Percentiles rank a stretch among this genome's conserved stretches.
These are phyloP conservation scores for Diplodia corticola DNA, from an alignment of 2,329 filamentous ascomycete species.

Conservation along the genomic window DNA sequence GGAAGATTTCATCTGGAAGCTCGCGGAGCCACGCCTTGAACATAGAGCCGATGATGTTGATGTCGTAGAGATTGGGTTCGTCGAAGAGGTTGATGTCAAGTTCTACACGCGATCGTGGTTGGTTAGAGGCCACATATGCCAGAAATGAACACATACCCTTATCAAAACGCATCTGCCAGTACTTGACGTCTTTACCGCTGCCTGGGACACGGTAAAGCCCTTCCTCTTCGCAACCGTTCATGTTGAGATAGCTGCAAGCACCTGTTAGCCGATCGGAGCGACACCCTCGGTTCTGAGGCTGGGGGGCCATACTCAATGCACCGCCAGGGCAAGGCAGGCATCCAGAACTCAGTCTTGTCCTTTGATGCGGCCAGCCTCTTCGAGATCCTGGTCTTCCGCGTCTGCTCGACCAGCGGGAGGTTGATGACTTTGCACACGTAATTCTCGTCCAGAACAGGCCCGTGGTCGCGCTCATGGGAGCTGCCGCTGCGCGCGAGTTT, in stretches of 20 bases:
- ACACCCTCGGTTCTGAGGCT: background rate
- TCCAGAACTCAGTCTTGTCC: constrained; percentile 98
- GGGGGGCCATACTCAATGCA: constrained; percentile 71
- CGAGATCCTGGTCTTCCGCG: constrained; percentile 85
- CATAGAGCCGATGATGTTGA: constrained; percentile 94
- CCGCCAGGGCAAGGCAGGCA: constrained; percentile 92
- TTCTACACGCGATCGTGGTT: constrained; percentile 52
- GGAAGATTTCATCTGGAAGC: constrained; percentile 91
- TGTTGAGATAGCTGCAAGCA: constrained; percentile 72
- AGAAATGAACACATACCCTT: constrained; percentile 58
- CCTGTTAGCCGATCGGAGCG: constrained; percentile 8
- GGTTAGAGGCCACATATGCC: background rate
- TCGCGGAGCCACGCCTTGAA: constrained; percentile 95
- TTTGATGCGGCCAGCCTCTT: constrained; percentile 82
- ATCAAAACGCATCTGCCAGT: constrained; percentile 91
- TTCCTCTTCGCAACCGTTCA: constrained; percentile 90
- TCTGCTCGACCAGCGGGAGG: constrained; percentile 81
- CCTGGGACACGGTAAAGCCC: constrained; percentile 91
- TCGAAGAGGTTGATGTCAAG: constrained; percentile 88
- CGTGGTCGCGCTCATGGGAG: constrained; percentile 65
- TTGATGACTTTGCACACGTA: constrained; percentile 86
- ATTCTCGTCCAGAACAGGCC: constrained; percentile 68
- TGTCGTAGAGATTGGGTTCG: constrained; percentile 85
- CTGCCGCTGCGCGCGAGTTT: constrained; percentile 72
- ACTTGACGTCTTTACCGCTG: constrained; percentile 85